Conservation (phyloP, 2,329 filamentous ascomycete genomes). For the Fusarium sulawesiense region DNA sequence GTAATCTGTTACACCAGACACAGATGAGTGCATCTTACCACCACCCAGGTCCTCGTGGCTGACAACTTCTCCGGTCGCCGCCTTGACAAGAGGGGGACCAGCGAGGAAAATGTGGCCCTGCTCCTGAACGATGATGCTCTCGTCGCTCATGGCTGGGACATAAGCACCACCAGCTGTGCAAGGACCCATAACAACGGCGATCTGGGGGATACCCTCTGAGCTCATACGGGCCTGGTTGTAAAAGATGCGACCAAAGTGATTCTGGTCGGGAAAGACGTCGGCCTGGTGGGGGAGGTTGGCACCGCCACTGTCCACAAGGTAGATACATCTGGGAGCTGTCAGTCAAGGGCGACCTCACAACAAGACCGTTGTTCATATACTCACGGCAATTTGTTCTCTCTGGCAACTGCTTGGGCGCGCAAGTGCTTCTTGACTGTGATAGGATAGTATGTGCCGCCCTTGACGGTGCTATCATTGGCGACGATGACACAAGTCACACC, state of each 20-base stretch:
- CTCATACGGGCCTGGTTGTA: slow-evolving; percentile 98
- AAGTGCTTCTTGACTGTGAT: slow-evolving; percentile 98
- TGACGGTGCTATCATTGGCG: slow-evolving; percentile 96
- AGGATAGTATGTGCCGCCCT: slow-evolving; percentile 96
- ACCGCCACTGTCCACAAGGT: slow-evolving; percentile 94
- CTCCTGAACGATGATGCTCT: slow-evolving; percentile 94
- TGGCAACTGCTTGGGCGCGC: slow-evolving; percentile 88
- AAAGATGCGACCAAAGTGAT: slow-evolving; percentile 97
- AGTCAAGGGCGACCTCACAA: background rate
- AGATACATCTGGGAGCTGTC: slow-evolving; percentile 75
- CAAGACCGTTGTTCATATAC: slow-evolving; percentile 41
- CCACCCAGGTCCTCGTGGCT: slow-evolving; percentile 91
- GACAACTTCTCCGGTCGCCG: slow-evolving; percentile 92
- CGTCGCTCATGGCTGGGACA: slow-evolving; percentile 96
- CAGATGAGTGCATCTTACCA: slow-evolving; percentile 86
- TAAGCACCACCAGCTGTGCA: slow-evolving; percentile 97
- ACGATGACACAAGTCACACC: slow-evolving; percentile 94
- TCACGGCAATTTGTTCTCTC: slow-evolving; percentile 82
- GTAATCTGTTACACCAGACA: slow-evolving; percentile 95
- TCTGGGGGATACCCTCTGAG: slow-evolving; percentile 86
- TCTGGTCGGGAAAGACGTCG: slow-evolving; percentile 93
- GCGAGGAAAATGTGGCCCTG: slow-evolving; percentile 99
- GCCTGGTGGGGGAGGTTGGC: slow-evolving; percentile 95
- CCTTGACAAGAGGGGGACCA: slow-evolving; percentile 93
- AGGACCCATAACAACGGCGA: slow-evolving; percentile 95